Percentiles rank a stretch among this genome's conserved stretches.
Conservation (phyloP, 1,284 basidiomycete genomes). For the Neolentinus lepideus region DNA sequence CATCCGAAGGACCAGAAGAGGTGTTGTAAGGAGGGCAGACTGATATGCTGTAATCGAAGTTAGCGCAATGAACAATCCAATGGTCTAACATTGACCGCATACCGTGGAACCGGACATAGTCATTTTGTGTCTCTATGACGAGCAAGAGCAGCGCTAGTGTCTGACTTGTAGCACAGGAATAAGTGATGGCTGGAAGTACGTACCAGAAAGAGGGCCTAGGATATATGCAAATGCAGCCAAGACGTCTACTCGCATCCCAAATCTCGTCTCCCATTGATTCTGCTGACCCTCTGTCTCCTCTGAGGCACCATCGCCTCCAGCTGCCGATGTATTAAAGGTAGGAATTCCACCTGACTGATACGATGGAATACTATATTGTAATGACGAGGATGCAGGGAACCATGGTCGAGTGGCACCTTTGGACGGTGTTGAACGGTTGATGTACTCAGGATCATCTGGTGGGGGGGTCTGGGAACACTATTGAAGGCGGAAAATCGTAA, state of each 20-base stretch:
- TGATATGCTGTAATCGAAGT: conserved; percentile 57
- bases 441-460: conserved; percentile 44
- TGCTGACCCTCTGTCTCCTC: conserved; percentile 40
- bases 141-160: conserved; percentile 57
- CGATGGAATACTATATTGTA: conserved; percentile 29
- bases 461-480: conserved; percentile 41
- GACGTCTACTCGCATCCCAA: conserved; percentile 64
- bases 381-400: conserved; percentile 41
- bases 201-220: conserved; percentile 70
- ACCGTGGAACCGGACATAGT: conserved; percentile 80
- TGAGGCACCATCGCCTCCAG: conserved; percentile 28
- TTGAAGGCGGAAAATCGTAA: background rate
- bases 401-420: conserved; percentile 38
- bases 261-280: conserved; percentile 69
- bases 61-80: conserved; percentile 2
- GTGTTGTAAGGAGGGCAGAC: conserved; percentile 66
- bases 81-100: conserved; percentile 16
- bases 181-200: conserved; percentile 14
- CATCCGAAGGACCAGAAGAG: conserved; percentile 56
- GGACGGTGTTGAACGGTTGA: conserved; percentile 19
- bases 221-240: conserved; percentile 65
- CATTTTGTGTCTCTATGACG: conserved; percentile 73
- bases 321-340: conserved; percentile 42
- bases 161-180: conserved; percentile 3
- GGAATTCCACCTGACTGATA: conserved; percentile 71